Evolutionary conservation across 176 grass and related monocot genomes (phyloP), one percentile per base, ranked within the genome.

Genomic region (Ampelocalamus luodianensis): DNA sequence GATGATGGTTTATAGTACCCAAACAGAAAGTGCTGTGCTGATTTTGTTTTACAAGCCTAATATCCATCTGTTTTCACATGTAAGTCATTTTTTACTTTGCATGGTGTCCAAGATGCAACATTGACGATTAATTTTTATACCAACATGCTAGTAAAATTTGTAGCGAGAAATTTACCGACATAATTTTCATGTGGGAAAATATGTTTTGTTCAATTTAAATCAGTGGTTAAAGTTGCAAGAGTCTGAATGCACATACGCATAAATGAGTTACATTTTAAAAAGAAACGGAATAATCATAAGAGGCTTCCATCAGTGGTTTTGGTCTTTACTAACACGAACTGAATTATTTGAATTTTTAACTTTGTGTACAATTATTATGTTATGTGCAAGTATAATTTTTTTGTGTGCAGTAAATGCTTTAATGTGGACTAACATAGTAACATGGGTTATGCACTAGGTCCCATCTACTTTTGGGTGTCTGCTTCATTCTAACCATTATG

Each of bases 21-120:
- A 55, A 5, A 23, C 34, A 4, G 55, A 54, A 68, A 40, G 9
- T 13, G 37, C 14, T 68, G 7, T 38, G 4, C 32, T 78, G 20
- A 81, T 81, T 81, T 68, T 69, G 32, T 53, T 69, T 24, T 69
- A 69, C 64, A 80, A 53, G 42, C 14, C 49, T 56, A 42, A 16
- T 69, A 16, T 15, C 42, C n/a, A 78, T 78, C n/a, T 45, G 17
- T 63, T 44, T 63, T 39, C 39, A 78, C 38, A 63, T 78, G n/a
- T 20, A 58, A 76, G 12, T 76, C 15, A 13, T 14, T 58, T 76
- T 53, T 75, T 27, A 75, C 70, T 72, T 72, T 26, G 24, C 69
- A 26, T 26, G 51, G 18, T 76, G 37, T 42, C 40, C 55, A 27
- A 62, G 4, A 62, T 78, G 75, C 37, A 43, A 77, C 6, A 8